Conservation (phyloP, 2,329 filamentous ascomycete genomes). For the Fusarium buxicola region DNA sequence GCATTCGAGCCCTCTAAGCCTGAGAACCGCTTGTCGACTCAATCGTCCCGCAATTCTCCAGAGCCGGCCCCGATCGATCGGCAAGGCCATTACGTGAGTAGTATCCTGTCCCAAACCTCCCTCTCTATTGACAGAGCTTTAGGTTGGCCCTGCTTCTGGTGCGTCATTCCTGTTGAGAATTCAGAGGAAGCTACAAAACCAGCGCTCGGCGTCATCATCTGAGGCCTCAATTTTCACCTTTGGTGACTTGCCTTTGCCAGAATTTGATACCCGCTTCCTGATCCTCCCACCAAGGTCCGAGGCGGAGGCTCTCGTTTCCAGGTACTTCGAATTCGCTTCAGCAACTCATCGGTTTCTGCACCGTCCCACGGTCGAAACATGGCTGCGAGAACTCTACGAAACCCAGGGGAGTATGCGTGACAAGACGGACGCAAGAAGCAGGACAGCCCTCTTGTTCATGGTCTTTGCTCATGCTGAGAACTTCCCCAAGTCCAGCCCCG, state of each 20-base stretch:
- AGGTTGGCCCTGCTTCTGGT: slow-evolving; percentile 38
- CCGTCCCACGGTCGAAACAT: slow-evolving; percentile 59
- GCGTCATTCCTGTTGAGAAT: slow-evolving; percentile 36
- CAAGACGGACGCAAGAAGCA: slow-evolving; percentile 27
- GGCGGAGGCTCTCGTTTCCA: slow-evolving; percentile 52
- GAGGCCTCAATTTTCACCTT: slow-evolving; percentile 60
- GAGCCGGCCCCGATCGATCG: slow-evolving; percentile 30
- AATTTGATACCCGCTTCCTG: slow-evolving; percentile 50
- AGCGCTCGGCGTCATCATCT: slow-evolving; percentile 53
- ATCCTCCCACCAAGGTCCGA: slow-evolving; percentile 53
- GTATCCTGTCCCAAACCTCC: not conserved
- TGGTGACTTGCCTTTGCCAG: slow-evolving; percentile 60
- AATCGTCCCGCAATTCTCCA: slow-evolving; percentile 37
- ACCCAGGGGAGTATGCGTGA: slow-evolving; percentile 43
- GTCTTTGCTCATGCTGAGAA: slow-evolving; percentile 62
- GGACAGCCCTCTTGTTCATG: slow-evolving; percentile 60
- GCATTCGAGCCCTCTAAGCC: slow-evolving; percentile 8
- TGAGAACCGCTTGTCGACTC: not conserved
- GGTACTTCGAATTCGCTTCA: slow-evolving; percentile 67
- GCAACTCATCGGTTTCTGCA: slow-evolving; percentile 67
- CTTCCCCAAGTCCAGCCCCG: slow-evolving; percentile 48
- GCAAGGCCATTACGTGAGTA: slow-evolving; percentile 26
- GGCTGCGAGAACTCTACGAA: slow-evolving; percentile 56
- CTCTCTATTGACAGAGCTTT: slow-evolving; percentile 12
- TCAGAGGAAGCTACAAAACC: slow-evolving; percentile 47